Percentiles rank a stretch among this genome's conserved stretches.
Conservation (phyloP, 1,284 basidiomycete genomes). For the Trichosporon faecale region DNA sequence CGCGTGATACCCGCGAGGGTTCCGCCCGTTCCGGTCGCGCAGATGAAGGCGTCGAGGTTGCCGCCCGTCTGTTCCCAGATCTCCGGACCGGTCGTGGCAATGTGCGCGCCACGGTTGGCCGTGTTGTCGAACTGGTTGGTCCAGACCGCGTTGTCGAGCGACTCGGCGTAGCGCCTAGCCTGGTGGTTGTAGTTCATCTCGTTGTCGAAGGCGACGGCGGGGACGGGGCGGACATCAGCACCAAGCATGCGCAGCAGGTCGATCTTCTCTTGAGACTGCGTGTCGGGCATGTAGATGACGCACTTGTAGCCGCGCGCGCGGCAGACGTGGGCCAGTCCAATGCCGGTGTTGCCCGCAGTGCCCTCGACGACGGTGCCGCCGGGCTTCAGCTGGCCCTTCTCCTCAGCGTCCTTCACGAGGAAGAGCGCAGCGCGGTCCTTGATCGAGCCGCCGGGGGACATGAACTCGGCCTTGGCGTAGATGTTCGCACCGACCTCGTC, state of each 20-base stretch:
- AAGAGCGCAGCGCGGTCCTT: slow-evolving; percentile 96
- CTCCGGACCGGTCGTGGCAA: slow-evolving; percentile 89
- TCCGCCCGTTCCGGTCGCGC: slow-evolving; percentile 92
- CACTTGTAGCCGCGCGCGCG: slow-evolving; percentile 90
- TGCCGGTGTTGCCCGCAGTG: slow-evolving; percentile 98
- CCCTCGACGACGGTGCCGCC: slow-evolving; percentile 97
- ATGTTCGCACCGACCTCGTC: slow-evolving; percentile 85
- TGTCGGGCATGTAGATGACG: slow-evolving; percentile 99
- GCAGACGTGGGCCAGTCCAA: slow-evolving; percentile 90
- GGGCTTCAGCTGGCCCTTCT: slow-evolving; percentile 68
- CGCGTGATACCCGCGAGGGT: slow-evolving; percentile 87
- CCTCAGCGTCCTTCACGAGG: slow-evolving; percentile 83
- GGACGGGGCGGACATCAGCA: slow-evolving; percentile 91
- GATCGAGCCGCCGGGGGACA: slow-evolving; percentile 98
- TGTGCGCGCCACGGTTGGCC: slow-evolving; percentile 85
- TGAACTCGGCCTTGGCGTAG: slow-evolving; percentile 93
- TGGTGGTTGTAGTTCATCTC: slow-evolving; percentile 98
- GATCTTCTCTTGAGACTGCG: slow-evolving; percentile 96
- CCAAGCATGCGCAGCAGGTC: slow-evolving; percentile 95
- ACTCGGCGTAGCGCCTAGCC: slow-evolving; percentile 79
- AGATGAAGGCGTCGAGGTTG: slow-evolving; percentile 82
- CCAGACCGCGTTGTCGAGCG: slow-evolving; percentile 90
- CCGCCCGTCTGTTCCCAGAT: slow-evolving; percentile 89
- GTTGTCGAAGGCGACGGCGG: slow-evolving; percentile 94
- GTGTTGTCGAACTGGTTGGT: slow-evolving; percentile 98